Evolutionary conservation across 1,139 yeast species (phyloP).

Genomic region (Blastobotrys malaysiensis): DNA sequence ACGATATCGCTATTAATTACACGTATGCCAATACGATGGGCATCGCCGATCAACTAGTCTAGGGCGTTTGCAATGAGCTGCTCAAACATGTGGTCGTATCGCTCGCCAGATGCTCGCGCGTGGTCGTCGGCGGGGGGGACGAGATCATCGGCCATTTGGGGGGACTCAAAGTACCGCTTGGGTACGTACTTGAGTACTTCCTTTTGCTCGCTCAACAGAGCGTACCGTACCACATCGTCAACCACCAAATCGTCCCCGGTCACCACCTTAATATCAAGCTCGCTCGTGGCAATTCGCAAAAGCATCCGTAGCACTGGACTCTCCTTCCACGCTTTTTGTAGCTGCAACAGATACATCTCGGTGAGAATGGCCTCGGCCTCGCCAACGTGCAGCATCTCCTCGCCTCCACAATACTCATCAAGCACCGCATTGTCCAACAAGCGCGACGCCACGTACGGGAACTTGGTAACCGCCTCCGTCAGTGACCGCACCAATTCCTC

Average conservation of each 20-base stretch:
- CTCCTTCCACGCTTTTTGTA: constrained; percentile 24
- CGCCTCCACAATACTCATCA: constrained; percentile 2
- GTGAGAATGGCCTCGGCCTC: constrained; percentile 12
- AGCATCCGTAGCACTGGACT: constrained; percentile 14
- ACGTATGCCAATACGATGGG: too few relatives aligned
- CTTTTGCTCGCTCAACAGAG: constrained; percentile 25
- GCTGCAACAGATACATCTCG: constrained; percentile 24
- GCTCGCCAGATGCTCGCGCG: neutral
- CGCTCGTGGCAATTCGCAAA: neutral
- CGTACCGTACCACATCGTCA: constrained; percentile 23
- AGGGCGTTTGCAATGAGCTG: neutral
- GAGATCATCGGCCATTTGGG: constrained; percentile 24
- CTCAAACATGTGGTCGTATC: neutral
- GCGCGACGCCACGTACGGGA: constrained; percentile 56
- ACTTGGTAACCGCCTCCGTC: constrained; percentile 44
- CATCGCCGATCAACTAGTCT: neutral
- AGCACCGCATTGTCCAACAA: constrained; percentile 32
- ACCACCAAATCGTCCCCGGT: constrained; percentile 14
- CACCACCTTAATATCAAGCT: constrained; percentile 12
- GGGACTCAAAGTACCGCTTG: constrained; percentile 16
- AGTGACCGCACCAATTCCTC: neutral
- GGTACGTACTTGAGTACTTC: constrained; percentile 22
- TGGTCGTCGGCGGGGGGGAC: constrained; percentile 23
- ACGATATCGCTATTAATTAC: too few relatives aligned
- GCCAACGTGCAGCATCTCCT: neutral